Conservation (phyloP, 768 basidiomycete species). For the Gyrodon lividus region DNA sequence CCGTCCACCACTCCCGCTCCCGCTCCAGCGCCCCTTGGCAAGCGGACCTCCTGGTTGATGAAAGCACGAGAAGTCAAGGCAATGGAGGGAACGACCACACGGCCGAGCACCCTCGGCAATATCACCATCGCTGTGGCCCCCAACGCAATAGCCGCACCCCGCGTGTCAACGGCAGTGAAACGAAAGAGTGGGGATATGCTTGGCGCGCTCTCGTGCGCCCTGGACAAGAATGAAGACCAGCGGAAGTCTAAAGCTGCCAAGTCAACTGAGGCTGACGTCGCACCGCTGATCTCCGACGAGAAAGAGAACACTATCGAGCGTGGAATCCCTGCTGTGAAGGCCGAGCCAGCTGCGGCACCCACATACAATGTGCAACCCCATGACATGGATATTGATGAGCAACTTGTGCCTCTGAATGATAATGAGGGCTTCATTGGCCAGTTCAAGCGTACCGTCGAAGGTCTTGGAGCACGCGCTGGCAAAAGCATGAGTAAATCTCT, state of each 20-base stretch:
- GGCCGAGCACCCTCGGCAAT: conserved; percentile 16
- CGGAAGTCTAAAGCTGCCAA: conserved; percentile 52
- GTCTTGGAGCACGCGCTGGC: conserved; percentile 54
- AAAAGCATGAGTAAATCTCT: conserved; percentile 64
- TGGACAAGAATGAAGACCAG: conserved; percentile 38
- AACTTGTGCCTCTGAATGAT: conserved; percentile 8
- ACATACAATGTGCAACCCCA: conserved; percentile 21
- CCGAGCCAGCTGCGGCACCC: not conserved
- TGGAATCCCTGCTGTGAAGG: conserved; percentile 4
- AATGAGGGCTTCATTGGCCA: conserved; percentile 56
- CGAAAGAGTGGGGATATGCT: conserved; percentile 63
- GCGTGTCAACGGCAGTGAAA: conserved; percentile 41
- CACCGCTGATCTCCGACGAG: conserved; percentile 14
- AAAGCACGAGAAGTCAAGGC: conserved; percentile 76
- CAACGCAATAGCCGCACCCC: conserved; percentile 10
- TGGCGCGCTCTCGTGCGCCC: conserved; percentile 12
- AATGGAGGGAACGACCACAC: conserved; percentile 46
- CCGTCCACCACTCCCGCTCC: conserved; percentile 36
- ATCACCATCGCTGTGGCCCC: conserved; percentile 1
- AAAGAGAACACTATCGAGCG: conserved; percentile 7
- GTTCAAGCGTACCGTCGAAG: conserved; percentile 72
- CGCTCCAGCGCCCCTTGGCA: conserved; percentile 43
- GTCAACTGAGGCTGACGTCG: conserved; percentile 36
- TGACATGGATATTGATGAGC: conserved; percentile 21
- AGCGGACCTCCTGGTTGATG: conserved; percentile 79